Evolutionary conservation across 352 stramenopile genomes (phyloP).

Genomic region (Pythium brassicae): DNA sequence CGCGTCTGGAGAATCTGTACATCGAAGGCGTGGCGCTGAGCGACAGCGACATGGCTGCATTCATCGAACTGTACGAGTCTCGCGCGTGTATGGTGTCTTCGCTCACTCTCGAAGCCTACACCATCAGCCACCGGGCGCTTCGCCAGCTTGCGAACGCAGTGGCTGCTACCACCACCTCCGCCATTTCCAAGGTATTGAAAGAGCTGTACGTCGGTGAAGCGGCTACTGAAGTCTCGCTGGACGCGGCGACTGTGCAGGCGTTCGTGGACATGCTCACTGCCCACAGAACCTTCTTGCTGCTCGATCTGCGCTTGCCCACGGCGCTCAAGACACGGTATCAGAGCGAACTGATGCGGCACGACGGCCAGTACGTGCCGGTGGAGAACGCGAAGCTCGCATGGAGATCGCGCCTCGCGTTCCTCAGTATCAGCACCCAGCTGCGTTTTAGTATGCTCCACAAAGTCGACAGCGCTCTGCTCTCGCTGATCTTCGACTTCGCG

Average conservation of each 20-base stretch:
- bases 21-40: conserved; percentile 4
- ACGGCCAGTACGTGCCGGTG: conserved; percentile 3
- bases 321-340: background rate
- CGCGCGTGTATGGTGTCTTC: conserved; percentile 1
- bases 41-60: background rate
- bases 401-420: background rate
- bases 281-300: conserved; percentile 1
- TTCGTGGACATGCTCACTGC: conserved; percentile 3
- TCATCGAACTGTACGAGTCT: conserved; percentile 3
- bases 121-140: conserved; percentile 2
- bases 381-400: background rate
- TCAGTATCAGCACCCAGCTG: conserved; percentile 1
- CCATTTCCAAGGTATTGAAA: background rate
- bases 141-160: background rate
- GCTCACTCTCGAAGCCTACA: conserved; percentile 3
- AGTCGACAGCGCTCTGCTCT: conserved; percentile 2
- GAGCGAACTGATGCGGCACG: background rate
- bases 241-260: background rate
- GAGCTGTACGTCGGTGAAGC: background rate
- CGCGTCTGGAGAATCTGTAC: conserved; percentile 2
- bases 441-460: background rate
- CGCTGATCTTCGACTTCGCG: conserved; percentile 7
- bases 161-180: background rate
- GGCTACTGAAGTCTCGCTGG: background rate
- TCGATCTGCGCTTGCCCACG: conserved; percentile 2